phyloP scores from a whole-genome alignment of 2,329 filamentous ascomycete species.

The Botrytis tulipae region DNA sequence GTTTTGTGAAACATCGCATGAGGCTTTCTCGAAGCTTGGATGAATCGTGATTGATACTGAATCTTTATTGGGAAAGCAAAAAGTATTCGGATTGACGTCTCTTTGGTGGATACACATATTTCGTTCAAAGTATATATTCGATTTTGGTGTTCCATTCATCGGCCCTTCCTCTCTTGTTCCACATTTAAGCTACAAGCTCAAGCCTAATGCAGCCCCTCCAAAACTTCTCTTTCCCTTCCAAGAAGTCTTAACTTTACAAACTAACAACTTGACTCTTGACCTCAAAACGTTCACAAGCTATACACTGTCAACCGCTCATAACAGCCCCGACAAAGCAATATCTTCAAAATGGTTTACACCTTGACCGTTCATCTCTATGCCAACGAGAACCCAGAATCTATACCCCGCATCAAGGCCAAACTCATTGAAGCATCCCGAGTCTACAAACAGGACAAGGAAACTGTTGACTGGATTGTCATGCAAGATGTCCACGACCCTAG shows the following conservation, averaged over 20 bases:
- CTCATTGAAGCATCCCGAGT: slow-evolving; percentile 72
- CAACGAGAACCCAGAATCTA: slow-evolving; percentile 61
- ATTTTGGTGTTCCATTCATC: slow-evolving; percentile 2
- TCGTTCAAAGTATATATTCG: background rate
- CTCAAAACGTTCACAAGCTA: background rate
- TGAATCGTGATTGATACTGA: background rate
- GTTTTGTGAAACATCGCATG: background rate
- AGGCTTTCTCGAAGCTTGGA: background rate
- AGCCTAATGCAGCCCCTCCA: background rate
- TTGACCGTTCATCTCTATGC: slow-evolving; percentile 69
- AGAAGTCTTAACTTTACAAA: background rate
- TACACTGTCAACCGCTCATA: background rate
- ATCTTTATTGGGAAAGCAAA: background rate
- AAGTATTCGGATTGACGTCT: background rate
- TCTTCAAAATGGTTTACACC: slow-evolving; percentile 62
- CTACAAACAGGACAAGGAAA: slow-evolving; percentile 71
- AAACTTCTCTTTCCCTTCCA: slow-evolving; percentile 1
- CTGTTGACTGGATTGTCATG: slow-evolving; percentile 72
- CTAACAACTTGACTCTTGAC: background rate
- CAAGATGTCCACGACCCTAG: slow-evolving; percentile 66
- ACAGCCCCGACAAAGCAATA: background rate
- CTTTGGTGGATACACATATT: background rate
- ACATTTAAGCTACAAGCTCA: slow-evolving; percentile 14
- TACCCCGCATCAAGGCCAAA: slow-evolving; percentile 68
- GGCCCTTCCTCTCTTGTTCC: slow-evolving; percentile 13